Evolutionary conservation across 1,139 yeast genomes (phyloP).

Genomic region (Zygosaccharomyces pseudobailii): DNA sequence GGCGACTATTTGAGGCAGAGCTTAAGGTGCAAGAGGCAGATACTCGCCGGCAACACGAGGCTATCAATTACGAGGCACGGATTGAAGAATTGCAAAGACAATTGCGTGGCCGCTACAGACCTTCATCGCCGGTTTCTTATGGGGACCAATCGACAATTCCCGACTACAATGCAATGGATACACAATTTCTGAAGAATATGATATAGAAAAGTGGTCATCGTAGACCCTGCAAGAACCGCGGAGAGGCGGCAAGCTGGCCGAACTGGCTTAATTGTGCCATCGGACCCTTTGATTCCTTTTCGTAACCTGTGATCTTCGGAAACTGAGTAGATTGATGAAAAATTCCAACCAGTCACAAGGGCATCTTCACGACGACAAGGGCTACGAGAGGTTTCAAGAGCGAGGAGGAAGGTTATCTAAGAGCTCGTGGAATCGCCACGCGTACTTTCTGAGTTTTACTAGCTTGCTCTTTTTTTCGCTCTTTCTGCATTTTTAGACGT

Average conservation of each 20-base stretch:
- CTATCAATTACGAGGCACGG: slow-evolving; percentile 18
- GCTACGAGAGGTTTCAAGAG: background rate
- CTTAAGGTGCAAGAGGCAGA: slow-evolving; percentile 25
- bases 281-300: background rate
- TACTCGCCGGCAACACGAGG: slow-evolving; percentile 15
- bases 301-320: background rate
- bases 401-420: background rate
- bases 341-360: background rate
- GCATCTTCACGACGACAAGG: background rate
- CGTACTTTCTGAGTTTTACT: background rate
- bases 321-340: background rate
- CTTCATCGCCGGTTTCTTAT: slow-evolving; percentile 8
- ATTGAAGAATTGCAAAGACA: slow-evolving; percentile 23
- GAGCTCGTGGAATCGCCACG: background rate
- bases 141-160: slow-evolving; percentile 12
- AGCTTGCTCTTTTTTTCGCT: background rate
- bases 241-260: background rate
- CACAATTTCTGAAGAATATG: slow-evolving; percentile 17
- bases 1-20: slow-evolving; percentile 24
- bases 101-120: slow-evolving; percentile 4
- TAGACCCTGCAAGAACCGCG: rapidly evolving
- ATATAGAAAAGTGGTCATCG: background rate
- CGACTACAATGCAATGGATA: slow-evolving; percentile 19
- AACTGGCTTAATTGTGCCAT: background rate
- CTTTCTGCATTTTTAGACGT: background rate